Base-by-base conservation (phyloP, 768 basidiomycete species). In the Strobilomyces dryophilus region DNA sequence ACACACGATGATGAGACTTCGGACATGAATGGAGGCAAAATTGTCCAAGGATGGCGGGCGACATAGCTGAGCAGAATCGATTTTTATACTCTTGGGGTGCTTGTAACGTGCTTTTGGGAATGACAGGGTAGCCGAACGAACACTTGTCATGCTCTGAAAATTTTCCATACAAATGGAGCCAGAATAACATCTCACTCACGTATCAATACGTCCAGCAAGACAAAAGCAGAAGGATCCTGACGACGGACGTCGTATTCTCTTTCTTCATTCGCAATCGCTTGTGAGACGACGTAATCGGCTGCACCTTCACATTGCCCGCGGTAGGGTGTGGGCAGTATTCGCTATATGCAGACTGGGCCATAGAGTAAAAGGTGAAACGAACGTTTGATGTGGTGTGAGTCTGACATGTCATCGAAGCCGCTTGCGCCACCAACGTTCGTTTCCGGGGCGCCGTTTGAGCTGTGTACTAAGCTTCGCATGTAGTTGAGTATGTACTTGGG, bases 11-110 rank as follows among this genome's bases (percentile, higher is more conserved):
- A 49, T 26, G 54, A 49, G 21, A 54, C 45, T 43, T 60, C 55
- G 34, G 61, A 58, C 64, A 65, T 65, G 53, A 21, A 32, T 32
- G 35, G 36, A 36, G 39, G 42, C 48, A 53, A 54, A 47, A 39
- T 51, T 27, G 43, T 26, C 48, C 39, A 51, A 53, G 43, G 56
- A 52, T 48, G 27, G 29, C 35, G 24, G 26, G 36, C 4, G 1
- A 34, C 46, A 52, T 42, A 14, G 10, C 45, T 21, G 1, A 9
- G 18, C n/a, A 45, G 37, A 32, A 15, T 15, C 45, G 21, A 15
- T 15, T 50, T 56, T 59, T 55, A 54, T 61, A 52, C 34, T 31
- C 20, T 18, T 20, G 40, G 32, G 40, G 14, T 35, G 18, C 15
- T 52, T 54, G 45, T 45, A 52, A 48, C 47, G 9, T 29, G 36